Evolutionary conservation across 2,329 filamentous ascomycete genomes (phyloP), one percentile per base, ranked within the genome.

Genomic region (Apiospora sp.): DNA sequence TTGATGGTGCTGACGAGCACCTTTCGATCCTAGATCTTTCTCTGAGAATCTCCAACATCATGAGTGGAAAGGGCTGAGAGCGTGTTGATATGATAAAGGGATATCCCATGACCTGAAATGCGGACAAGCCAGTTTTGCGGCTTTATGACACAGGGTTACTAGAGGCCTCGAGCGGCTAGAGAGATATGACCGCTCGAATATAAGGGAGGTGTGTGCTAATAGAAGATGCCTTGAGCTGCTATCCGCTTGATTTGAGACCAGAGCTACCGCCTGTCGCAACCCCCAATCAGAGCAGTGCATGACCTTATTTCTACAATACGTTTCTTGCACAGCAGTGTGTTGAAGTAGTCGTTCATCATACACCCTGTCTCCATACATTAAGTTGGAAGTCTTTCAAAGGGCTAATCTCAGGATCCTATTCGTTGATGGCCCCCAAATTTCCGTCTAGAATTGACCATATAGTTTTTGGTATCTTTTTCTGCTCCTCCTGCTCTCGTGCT

Each of bases 1-100:
- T 98, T 7, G 97, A 99, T 82, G 96, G 96, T 12, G 93, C 95
- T 2, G 96, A 99, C 80, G 96, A 99, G 84, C 96, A 99, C 81
- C 86, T 99, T 34, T 94, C 94, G 0, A 93, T 98, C 73, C 85
- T 99, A 44, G 96, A 99, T 82, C 81, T 98, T 75, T 88, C 93
- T 8, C 86, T 98, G 79, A 91, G 94, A 79, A 93, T 98, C 84
- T 94, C 94, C 0, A 90, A 89, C 43, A 91, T 96, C 72, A 80
- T 97, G 80, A 87, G 86, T 58, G 86, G 86, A 51, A 83, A 82
- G 72, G 75, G 79, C 67, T 80, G 71, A 74, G 71, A 19, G 10
- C n/a, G 34, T 41, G 19, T n/a, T 41, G 7, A 34, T n/a, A 49
- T 71, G 30, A 71, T 67, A 54, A 68, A 64, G 44, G 69, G 72